Evolutionary conservation across 164 flowering plant genomes (phyloP).

Genomic region (Malania oleifera): DNA sequence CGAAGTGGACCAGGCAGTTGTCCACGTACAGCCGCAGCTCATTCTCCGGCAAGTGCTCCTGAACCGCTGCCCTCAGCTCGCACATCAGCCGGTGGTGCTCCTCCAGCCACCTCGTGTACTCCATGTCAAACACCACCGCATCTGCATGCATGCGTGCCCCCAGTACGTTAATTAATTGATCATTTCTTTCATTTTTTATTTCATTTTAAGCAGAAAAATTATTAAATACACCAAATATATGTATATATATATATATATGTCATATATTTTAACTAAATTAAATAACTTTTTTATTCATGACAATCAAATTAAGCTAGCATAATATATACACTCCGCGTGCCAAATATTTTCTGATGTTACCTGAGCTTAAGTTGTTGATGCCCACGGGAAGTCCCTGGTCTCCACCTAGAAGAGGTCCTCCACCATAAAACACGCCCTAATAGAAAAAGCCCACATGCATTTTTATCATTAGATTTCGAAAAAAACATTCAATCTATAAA

Average conservation of each 20-base stretch:
- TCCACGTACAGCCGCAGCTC: slow-evolving; percentile 79
- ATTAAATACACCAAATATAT: too few relatives aligned
- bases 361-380: slow-evolving; percentile 51
- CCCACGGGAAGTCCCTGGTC: slow-evolving; percentile 63
- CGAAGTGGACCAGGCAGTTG: slow-evolving; percentile 70
- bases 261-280: too few relatives aligned
- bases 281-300: too few relatives aligned
- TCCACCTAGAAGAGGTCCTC: slow-evolving; percentile 50
- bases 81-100: slow-evolving; percentile 87
- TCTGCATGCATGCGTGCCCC: too few relatives aligned
- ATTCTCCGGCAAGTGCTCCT: slow-evolving; percentile 82
- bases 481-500: too few relatives aligned
- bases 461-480: too few relatives aligned
- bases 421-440: slow-evolving; percentile 80
- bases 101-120: slow-evolving; percentile 89
- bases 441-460: background rate
- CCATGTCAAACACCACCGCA: slow-evolving; percentile 85
- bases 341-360: slow-evolving; percentile 22
- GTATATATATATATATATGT: too few relatives aligned
- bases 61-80: slow-evolving; percentile 84
- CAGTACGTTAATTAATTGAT: too few relatives aligned
- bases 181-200: too few relatives aligned
- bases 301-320: too few relatives aligned
- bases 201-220: too few relatives aligned
- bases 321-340: too few relatives aligned